Conservation (phyloP, 2,329 filamentous ascomycete genomes). For the Pseudocercospora cruenta region DNA sequence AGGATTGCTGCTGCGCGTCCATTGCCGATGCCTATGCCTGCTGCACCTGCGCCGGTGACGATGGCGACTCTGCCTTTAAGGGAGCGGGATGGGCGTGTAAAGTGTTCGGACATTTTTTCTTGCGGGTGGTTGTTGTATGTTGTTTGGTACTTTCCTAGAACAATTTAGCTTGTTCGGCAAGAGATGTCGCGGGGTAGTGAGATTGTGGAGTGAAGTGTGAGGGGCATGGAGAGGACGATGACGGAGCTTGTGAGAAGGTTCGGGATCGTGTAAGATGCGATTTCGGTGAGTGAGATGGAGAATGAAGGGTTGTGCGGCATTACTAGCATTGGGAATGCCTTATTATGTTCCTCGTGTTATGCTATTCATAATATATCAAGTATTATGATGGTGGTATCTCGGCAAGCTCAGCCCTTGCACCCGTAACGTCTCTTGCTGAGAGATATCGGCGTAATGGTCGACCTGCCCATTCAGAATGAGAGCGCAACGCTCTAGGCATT, state of each 20-base stretch:
- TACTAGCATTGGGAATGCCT: too few species aligned
- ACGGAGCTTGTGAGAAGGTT: not conserved
- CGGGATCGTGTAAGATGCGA: not conserved
- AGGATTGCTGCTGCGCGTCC: conserved; percentile 62
- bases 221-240: not conserved
- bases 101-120: conserved; percentile 35
- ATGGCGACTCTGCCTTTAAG: conserved; percentile 54
- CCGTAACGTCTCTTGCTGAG: too few species aligned
- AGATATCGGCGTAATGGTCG: too few species aligned
- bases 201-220: not conserved
- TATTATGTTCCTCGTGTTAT: too few species aligned
- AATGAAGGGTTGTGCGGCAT: not conserved
- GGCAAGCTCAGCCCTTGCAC: too few species aligned
- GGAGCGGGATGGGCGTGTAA: conserved; percentile 44
- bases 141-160: not conserved
- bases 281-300: not conserved
- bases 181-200: not conserved
- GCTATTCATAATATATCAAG: too few species aligned
- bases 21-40: conserved; percentile 63
- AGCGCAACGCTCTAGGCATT: too few species aligned
- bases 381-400: too few species aligned
- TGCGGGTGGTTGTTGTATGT: conserved; percentile 24
- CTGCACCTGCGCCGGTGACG: conserved; percentile 62
- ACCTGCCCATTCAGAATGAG: too few species aligned
- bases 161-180: conserved; percentile 1